phyloP scores from a whole-genome alignment of 2,329 filamentous ascomycete genomes.

The Pseudogymnoascus sp. region DNA sequence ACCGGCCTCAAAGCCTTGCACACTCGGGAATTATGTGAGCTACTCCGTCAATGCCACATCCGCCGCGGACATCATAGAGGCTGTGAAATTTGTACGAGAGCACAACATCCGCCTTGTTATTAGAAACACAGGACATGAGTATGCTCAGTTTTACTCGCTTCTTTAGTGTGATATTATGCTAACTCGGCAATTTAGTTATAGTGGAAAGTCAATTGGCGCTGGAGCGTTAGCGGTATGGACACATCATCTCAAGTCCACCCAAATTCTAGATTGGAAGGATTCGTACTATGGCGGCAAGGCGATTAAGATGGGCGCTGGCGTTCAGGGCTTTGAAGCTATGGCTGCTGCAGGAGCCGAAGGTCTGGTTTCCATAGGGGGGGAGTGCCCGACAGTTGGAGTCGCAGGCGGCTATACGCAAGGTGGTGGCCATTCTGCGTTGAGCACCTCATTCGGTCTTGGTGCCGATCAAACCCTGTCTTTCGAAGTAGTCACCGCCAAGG shows the following conservation, averaged over 20 bases:
- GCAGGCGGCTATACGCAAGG: conserved; percentile 53
- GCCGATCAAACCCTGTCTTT: conserved; percentile 51
- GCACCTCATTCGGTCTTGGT: conserved; percentile 46
- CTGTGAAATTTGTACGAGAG: conserved; percentile 29
- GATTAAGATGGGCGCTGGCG: conserved; percentile 46
- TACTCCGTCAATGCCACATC: conserved; percentile 25
- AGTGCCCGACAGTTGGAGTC: conserved; percentile 48
- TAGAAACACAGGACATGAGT: conserved; percentile 49
- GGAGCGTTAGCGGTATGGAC: conserved; percentile 50
- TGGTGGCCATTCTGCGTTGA: conserved; percentile 49
- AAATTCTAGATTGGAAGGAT: conserved; percentile 32
- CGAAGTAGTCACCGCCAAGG: conserved; percentile 46
- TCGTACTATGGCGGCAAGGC: conserved; percentile 41
- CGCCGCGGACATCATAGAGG: conserved; percentile 23
- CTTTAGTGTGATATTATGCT: not conserved
- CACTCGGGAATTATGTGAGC: conserved; percentile 30
- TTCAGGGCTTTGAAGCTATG: conserved; percentile 40
- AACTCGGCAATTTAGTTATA: conserved; percentile 26
- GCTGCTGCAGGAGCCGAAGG: conserved; percentile 33
- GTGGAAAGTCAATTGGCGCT: conserved; percentile 53
- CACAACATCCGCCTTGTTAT: conserved; percentile 38
- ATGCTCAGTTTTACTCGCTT: conserved; percentile 10
- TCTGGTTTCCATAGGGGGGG: conserved; percentile 42
- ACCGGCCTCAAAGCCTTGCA: conserved; percentile 30
- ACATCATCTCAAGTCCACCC: conserved; percentile 42